Conservation (phyloP, 257 asterid species). For the Lantana camara region DNA sequence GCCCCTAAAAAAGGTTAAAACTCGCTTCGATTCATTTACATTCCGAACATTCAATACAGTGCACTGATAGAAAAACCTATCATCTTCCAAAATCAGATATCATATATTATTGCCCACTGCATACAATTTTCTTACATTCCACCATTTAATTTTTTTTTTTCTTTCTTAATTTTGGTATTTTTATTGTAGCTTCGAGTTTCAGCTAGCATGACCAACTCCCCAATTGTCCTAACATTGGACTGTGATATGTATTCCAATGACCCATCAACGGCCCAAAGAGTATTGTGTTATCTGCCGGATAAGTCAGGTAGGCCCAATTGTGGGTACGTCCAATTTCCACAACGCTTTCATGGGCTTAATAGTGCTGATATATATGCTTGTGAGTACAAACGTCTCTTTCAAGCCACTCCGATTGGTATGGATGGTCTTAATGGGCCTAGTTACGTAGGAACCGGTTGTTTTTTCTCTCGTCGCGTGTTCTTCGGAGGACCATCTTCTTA, state of each 20-base stretch:
- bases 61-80: too few relatives aligned
- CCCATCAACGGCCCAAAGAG: slow-evolving; percentile 52
- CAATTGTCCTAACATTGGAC: slow-evolving; percentile 64
- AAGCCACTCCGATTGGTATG: slow-evolving; percentile 54
- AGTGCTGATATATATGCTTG: slow-evolving; percentile 60
- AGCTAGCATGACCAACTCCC: slow-evolving; percentile 68
- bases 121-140: too few relatives aligned
- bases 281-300: slow-evolving; percentile 46
- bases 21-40: too few relatives aligned
- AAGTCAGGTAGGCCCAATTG: slow-evolving; percentile 39
- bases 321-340: slow-evolving; percentile 78
- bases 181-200: slow-evolving; percentile 69
- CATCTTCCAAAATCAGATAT: too few relatives aligned
- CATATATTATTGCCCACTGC: too few relatives aligned
- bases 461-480: slow-evolving; percentile 61
- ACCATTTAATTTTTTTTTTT: too few relatives aligned
- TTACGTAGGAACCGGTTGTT: slow-evolving; percentile 75
- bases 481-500: slow-evolving; percentile 53
- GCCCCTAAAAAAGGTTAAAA: too few relatives aligned
- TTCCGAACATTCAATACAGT: too few relatives aligned
- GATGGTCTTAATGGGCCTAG: slow-evolving; percentile 71
- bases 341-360: slow-evolving; percentile 62
- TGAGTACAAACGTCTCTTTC: slow-evolving; percentile 51
- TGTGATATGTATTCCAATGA: slow-evolving; percentile 89
- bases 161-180: background rate